Conservation (phyloP, 78 protist species). For the Parvularia atlantis region DNA sequence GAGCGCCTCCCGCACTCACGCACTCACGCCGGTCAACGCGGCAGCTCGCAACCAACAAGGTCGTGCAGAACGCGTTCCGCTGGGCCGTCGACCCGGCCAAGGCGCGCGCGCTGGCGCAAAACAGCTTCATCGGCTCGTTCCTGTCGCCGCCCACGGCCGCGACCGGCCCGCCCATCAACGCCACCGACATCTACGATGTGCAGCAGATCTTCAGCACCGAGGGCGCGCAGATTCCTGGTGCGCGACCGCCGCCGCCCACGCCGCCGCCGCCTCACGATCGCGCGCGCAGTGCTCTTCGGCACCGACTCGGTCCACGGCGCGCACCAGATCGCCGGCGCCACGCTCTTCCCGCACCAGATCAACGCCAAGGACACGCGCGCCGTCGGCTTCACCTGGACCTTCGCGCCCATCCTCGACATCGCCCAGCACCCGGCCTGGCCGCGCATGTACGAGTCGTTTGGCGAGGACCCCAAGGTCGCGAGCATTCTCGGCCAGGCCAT, state of each 20-base stretch:
- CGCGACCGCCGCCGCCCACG: too few species aligned
- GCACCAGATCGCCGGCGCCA: background rate
- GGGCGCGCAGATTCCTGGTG: too few species aligned
- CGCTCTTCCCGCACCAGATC: constrained; percentile 12
- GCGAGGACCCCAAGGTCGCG: background rate
- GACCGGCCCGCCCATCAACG: background rate
- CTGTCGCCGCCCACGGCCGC: background rate
- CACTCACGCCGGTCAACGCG: too few species aligned
- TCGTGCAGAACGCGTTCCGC: background rate
- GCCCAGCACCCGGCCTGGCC: constrained; percentile 14
- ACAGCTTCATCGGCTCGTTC: background rate
- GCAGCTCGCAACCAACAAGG: too few species aligned
- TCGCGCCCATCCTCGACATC: constrained; percentile 1
- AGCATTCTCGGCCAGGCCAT: background rate
- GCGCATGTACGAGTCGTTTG: constrained; percentile 18
- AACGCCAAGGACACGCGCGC: constrained; percentile 2
- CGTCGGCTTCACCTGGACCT: background rate
- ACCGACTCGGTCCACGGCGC: constrained; percentile 16
- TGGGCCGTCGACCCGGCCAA: background rate
- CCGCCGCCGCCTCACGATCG: background rate
- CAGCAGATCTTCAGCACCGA: background rate
- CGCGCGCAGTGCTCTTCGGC: background rate
- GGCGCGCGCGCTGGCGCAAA: background rate
- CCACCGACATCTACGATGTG: background rate
- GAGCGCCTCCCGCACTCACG: too few species aligned